phyloP scores from a whole-genome alignment of 192 early-diverging fungal genomes.

The Coemansia sp. region DNA sequence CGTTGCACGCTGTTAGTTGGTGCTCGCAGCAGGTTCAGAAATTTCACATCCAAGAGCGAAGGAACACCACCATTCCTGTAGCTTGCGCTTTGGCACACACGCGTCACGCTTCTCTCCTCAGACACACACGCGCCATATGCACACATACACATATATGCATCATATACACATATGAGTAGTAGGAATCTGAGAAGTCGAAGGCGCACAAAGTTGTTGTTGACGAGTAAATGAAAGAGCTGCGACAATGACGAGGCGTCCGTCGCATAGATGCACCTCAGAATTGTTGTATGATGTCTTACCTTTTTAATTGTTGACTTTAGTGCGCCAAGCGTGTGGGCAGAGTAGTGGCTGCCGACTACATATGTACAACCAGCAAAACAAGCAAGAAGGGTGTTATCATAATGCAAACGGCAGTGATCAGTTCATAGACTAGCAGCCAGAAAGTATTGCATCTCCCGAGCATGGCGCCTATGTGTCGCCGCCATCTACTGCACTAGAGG shows the following conservation, averaged over 20 bases:
- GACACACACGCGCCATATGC: constrained; percentile 7
- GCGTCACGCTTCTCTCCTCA: neutral
- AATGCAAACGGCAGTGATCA: neutral
- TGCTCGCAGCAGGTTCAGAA: no score
- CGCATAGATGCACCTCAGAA: neutral
- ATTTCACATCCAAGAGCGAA: no score
- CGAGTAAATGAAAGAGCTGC: no score
- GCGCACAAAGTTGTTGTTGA: neutral
- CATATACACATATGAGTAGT: neutral
- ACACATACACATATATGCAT: neutral
- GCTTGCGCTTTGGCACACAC: neutral
- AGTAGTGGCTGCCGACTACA: constrained; percentile 74
- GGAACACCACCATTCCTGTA: no score
- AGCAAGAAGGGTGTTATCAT: constrained; percentile 1
- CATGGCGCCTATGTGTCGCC: neutral
- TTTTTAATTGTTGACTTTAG: constrained; percentile 76
- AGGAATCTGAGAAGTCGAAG: neutral
- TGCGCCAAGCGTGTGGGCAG: constrained; percentile 70
- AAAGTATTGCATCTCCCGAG: neutral
- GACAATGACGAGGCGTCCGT: no score
- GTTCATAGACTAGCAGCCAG: neutral
- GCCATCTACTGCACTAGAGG: neutral
- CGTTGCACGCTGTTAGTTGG: no score
- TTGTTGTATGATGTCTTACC: constrained; percentile 42
- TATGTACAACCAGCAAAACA: constrained; percentile 6